Evolutionary conservation across 2,329 filamentous ascomycete genomes (phyloP).

Genomic region (Whalleya microplaca): DNA sequence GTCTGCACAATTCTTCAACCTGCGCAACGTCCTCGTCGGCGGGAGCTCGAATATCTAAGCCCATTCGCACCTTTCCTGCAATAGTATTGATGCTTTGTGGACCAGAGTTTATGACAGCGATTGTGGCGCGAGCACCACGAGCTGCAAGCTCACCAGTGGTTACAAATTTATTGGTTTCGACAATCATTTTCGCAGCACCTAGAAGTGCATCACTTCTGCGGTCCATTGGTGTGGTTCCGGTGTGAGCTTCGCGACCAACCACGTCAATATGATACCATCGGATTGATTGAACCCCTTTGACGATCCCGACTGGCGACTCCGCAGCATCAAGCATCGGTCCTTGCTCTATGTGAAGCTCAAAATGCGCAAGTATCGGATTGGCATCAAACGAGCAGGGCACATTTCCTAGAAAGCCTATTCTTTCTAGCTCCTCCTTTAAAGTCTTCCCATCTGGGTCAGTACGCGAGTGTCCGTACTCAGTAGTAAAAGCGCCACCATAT

Average conservation of each 20-base stretch:
- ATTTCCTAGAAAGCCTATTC: slow-evolving; percentile 22
- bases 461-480: slow-evolving; percentile 10
- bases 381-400: slow-evolving; percentile 13
- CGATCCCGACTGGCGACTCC: slow-evolving; percentile 17
- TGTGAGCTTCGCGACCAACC: slow-evolving; percentile 39
- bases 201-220: slow-evolving; percentile 32
- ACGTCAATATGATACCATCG: slow-evolving; percentile 36
- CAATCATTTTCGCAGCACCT: slow-evolving; percentile 25
- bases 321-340: slow-evolving; percentile 20
- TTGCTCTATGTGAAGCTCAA: slow-evolving; percentile 31
- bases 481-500: slow-evolving; percentile 13
- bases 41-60: slow-evolving; percentile 7
- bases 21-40: slow-evolving; percentile 13
- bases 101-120: slow-evolving; percentile 26
- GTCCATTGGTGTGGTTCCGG: slow-evolving; percentile 36
- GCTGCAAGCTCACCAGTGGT: slow-evolving; percentile 10
- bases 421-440: slow-evolving; percentile 21
- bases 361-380: slow-evolving; percentile 24
- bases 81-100: slow-evolving; percentile 19
- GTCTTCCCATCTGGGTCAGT: slow-evolving; percentile 15
- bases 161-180: slow-evolving; percentile 11
- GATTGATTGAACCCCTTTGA: slow-evolving; percentile 28
- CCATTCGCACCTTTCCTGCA: slow-evolving; percentile 5
- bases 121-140: slow-evolving; percentile 1
- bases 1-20: slow-evolving; percentile 16